These are phyloP conservation scores for Rubia tinctorum DNA, from an alignment of 305 asterid species.

Conservation along the genomic window DNA sequence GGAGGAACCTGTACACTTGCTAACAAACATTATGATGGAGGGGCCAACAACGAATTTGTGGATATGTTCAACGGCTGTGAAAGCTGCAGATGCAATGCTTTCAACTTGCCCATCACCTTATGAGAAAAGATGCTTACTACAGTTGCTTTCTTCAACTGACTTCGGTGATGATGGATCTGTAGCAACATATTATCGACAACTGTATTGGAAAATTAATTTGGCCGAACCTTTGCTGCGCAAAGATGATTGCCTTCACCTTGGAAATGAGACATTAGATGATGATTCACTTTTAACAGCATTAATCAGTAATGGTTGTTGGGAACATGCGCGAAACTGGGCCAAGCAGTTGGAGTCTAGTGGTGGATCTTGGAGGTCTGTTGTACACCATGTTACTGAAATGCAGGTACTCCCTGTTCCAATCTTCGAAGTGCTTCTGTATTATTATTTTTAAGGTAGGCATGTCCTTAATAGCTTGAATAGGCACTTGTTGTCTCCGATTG, in stretches of 20 bases:
- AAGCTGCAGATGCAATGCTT: slow-evolving; percentile 96
- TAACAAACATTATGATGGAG: slow-evolving; percentile 50
- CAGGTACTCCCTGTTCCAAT: slow-evolving; percentile 46
- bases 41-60: slow-evolving; percentile 59
- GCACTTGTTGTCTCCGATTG: neutral
- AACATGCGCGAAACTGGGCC: slow-evolving; percentile 98
- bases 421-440: neutral
- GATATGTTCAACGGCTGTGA: slow-evolving; percentile 71
- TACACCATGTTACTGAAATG: slow-evolving; percentile 92
- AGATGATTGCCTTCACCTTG: slow-evolving; percentile 81
- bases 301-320: slow-evolving; percentile 90
- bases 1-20: slow-evolving; percentile 67
- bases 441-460: neutral
- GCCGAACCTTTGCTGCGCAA: slow-evolving; percentile 93
- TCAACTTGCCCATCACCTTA: slow-evolving; percentile 84
- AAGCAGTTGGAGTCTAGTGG: slow-evolving; percentile 88
- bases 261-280: slow-evolving; percentile 79
- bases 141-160: slow-evolving; percentile 86
- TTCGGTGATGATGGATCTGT: slow-evolving; percentile 92
- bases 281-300: slow-evolving; percentile 75
- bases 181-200: slow-evolving; percentile 64
- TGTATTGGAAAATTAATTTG: slow-evolving; percentile 82
- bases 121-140: slow-evolving; percentile 86
- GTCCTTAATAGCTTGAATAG: neutral
- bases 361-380: slow-evolving; percentile 86